A percentile compares a stretch with the other conserved stretches of the same genome.
These are phyloP conservation scores for Diphasiastrum complanatum DNA, from an alignment of 83 land plant species.

Conservation along the genomic window DNA sequence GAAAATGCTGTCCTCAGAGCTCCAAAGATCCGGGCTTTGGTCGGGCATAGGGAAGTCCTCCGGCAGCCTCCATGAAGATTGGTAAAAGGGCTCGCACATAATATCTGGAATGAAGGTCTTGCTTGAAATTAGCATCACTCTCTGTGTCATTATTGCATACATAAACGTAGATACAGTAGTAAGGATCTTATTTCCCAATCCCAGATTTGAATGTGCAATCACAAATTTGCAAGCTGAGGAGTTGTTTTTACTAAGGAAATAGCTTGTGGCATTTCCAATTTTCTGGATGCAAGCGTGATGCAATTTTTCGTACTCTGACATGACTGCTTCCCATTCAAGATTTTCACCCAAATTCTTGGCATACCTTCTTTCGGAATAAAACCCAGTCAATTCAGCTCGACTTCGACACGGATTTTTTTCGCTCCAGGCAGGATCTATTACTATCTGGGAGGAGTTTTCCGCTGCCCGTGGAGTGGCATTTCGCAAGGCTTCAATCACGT, in stretches of 20 bases:
- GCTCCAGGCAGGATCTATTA: too few species aligned
- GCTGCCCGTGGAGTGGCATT: too few species aligned
- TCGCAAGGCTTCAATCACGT: too few species aligned
- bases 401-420: conserved; percentile 26
- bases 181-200: conserved; percentile 22
- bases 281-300: conserved; percentile 20
- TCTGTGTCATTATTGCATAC: conserved; percentile 22
- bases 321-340: conserved; percentile 5
- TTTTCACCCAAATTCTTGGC: conserved; percentile 8
- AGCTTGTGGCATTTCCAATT: not conserved
- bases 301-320: conserved; percentile 15
- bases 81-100: conserved; percentile 26
- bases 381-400: conserved; percentile 10
- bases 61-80: conserved; percentile 14
- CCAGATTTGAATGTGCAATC: too few species aligned
- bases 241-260: too few species aligned
- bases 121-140: conserved; percentile 13
- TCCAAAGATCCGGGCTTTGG: not conserved
- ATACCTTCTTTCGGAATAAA: conserved; percentile 6
- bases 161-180: conserved; percentile 10
- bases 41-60: not conserved
- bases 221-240: conserved; percentile 19
- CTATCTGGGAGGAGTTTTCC: too few species aligned
- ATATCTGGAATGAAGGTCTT: conserved; percentile 15
- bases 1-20: too few species aligned